These are phyloP conservation scores for Didymella pomorum DNA, from an alignment of 2,329 filamentous ascomycete species.

Conservation along the genomic window DNA sequence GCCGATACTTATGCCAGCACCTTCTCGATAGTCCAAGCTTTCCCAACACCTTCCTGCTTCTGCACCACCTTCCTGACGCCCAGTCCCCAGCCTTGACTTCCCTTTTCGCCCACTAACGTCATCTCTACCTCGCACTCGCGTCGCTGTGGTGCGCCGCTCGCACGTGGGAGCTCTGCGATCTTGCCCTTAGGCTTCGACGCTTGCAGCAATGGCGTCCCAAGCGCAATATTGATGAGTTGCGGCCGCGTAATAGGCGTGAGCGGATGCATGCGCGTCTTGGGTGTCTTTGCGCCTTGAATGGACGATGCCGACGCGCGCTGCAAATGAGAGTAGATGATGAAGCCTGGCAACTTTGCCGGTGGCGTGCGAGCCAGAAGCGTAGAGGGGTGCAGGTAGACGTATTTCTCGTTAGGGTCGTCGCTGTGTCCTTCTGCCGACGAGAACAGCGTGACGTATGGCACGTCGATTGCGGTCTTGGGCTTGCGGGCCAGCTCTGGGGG, in stretches of 20 bases:
- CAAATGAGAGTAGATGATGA: conserved; percentile 86
- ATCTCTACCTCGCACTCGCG: conserved; percentile 87
- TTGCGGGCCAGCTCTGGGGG: conserved; percentile 65
- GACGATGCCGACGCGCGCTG: conserved; percentile 68
- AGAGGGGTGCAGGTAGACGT: conserved; percentile 87
- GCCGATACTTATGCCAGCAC: conserved; percentile 46
- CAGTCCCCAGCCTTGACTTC: conserved; percentile 80
- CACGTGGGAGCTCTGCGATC: conserved; percentile 59
- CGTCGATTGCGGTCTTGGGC: conserved; percentile 85
- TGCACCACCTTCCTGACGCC: conserved; percentile 86
- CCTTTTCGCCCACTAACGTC: conserved; percentile 73
- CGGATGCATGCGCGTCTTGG: conserved; percentile 84
- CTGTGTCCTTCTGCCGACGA: conserved; percentile 63
- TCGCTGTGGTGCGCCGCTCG: conserved; percentile 54
- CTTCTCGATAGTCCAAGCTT: conserved; percentile 77
- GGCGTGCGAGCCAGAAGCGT: conserved; percentile 74
- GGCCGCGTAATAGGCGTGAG: conserved; percentile 79
- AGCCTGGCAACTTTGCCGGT: conserved; percentile 71
- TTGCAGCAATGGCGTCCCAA: conserved; percentile 82
- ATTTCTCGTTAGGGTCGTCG: conserved; percentile 63
- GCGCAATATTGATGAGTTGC: conserved; percentile 79
- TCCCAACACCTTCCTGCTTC: conserved; percentile 68
- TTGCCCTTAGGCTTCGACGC: conserved; percentile 94
- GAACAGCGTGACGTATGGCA: conserved; percentile 87
- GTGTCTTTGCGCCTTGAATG: conserved; percentile 47